Evolutionary conservation across 139 green algal genomes (phyloP).

Genomic region (Limnomonas spitsbergensis): DNA sequence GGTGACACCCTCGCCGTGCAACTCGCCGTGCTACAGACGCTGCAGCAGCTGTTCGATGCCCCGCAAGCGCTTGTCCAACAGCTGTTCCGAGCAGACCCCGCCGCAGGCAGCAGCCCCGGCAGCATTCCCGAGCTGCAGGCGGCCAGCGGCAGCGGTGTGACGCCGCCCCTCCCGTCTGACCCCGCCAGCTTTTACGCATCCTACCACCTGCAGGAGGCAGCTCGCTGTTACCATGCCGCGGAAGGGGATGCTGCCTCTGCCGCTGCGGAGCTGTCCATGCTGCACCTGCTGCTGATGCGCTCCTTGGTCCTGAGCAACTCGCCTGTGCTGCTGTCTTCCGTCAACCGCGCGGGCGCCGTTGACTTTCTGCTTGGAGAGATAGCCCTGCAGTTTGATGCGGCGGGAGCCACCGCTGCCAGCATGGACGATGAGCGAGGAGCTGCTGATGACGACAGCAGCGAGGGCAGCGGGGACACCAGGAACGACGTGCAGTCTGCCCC

Average conservation of each 20-base stretch:
- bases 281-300: constrained; percentile 24
- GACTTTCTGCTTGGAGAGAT: constrained; percentile 56
- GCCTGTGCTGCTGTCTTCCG: neutral
- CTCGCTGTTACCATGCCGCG: constrained; percentile 27
- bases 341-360: constrained; percentile 20
- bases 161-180: no score
- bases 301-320: constrained; percentile 15
- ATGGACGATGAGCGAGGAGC: neutral
- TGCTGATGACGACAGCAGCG: neutral
- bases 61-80: constrained; percentile 14
- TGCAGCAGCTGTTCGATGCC: constrained; percentile 34
- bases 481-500: no score
- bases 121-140: no score
- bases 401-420: neutral
- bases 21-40: constrained; percentile 20
- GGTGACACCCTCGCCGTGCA: constrained; percentile 24
- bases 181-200: neutral
- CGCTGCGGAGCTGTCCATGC: constrained; percentile 24
- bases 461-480: neutral
- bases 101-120: no score
- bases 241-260: constrained; percentile 5
- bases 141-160: constrained; percentile 34
- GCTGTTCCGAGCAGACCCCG: neutral
- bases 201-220: neutral
- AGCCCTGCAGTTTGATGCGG: constrained; percentile 47